A percentile compares a stretch with the other conserved stretches of the same genome.
phyloP scores from a whole-genome alignment of 352 stramenopile genomes.

The Phytopythium delawarense region DNA sequence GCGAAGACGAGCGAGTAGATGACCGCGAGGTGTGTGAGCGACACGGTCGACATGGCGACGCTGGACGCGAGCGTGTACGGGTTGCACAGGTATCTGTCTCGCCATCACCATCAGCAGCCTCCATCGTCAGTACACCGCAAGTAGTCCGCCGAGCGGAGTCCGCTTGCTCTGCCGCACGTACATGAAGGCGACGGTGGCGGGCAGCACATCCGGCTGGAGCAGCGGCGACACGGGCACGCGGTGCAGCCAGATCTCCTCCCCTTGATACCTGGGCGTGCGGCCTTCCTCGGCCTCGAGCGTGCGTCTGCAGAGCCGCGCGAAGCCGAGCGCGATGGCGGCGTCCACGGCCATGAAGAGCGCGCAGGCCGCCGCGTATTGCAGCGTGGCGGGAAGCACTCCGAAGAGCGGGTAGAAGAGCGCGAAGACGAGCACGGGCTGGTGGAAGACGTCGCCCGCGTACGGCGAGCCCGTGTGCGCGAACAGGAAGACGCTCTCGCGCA shows the following conservation, averaged over 20 bases:
- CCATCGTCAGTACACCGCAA: neutral
- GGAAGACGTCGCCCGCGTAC: conserved; percentile 78
- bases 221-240: conserved; percentile 69
- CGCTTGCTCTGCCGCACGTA: conserved; percentile 12
- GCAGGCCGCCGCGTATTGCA: conserved; percentile 29
- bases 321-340: conserved; percentile 46
- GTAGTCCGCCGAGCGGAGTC: neutral
- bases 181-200: conserved; percentile 47
- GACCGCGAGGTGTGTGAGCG: conserved; percentile 56
- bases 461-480: conserved; percentile 39
- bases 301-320: conserved; percentile 45
- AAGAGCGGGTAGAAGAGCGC: conserved; percentile 59
- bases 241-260: conserved; percentile 68
- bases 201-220: conserved; percentile 38
- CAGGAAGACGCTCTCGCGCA: conserved; percentile 61
- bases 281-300: conserved; percentile 52
- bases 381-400: conserved; percentile 6
- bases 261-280: conserved; percentile 23
- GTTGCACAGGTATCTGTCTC: conserved; percentile 60
- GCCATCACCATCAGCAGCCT: neutral
- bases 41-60: conserved; percentile 66
- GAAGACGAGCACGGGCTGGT: conserved; percentile 79
- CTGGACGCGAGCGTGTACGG: conserved; percentile 68
- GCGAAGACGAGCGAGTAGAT: conserved; percentile 73
- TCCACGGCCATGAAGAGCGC: conserved; percentile 51